Base-by-base conservation (phyloP, 768 basidiomycete species). In the Cystobasidium ongulense region DNA sequence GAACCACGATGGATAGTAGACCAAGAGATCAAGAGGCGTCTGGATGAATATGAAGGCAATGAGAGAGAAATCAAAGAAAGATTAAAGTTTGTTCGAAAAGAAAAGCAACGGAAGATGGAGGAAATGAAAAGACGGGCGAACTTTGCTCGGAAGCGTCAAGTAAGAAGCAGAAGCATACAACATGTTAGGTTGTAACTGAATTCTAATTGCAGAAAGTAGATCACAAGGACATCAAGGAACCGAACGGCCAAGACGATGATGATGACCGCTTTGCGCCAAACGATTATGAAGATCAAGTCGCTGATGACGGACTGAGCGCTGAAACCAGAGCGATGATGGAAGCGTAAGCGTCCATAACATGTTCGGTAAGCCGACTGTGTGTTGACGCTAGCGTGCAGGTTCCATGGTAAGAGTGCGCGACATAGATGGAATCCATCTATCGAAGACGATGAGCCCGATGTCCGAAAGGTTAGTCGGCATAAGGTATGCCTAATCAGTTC, bases 1-100 rank as follows among this genome's bases (percentile, higher is more conserved):
- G 68, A 36, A 36, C 68, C 68, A 4, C 50, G 43, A 11, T 71
- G 68, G 68, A 71, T 71, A 7, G n/a, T 71, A 29, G 68, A 71
- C 5, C 68, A 71, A 36, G 68, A 71, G 27, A 29, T 71, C 25
- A 46, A 71, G 41, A 31, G 68, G 18, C 68, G 54, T 27, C 21
- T 57, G 23, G 38, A 57, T 31, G 68, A 54, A 36, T 71, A 57
- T 29, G 68, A 71, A 3, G 50, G 53, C n/a, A 36, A 71, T 71
- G 68, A 71, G 36, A 10, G 21, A n/a, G 68, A 71, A 36, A n/a
- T 71, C 21, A 25, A 54, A 43, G 52, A 67, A 41, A 7, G 65
- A n/a, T 21, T 67, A 21, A 29, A 71, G 54, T n/a, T 17, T 5
- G 27, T 54, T 29, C 3, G 68, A 21, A 35, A 21, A 23, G 68